These are phyloP conservation scores for Phytopythium kandeliae DNA, from an alignment of 352 stramenopile species.

Conservation along the genomic window DNA sequence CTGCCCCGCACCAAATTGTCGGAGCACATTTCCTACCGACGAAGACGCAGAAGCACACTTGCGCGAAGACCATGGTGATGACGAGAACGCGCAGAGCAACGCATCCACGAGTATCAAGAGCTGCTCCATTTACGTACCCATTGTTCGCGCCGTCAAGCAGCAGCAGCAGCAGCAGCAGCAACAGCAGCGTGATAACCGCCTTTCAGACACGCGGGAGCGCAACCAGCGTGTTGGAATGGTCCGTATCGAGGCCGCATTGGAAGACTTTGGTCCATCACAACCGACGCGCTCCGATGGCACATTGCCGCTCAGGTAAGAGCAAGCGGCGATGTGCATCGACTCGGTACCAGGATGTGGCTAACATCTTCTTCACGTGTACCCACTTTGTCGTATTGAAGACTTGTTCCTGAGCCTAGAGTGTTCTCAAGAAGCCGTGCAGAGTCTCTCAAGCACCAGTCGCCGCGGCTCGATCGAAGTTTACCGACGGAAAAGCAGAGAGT, in stretches of 20 bases:
- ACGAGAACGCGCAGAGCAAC: neutral
- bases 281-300: neutral
- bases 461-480: too few relatives aligned
- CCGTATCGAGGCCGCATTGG: conserved; percentile 3
- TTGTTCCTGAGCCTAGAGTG: neutral
- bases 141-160: conserved; percentile 15
- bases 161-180: too few relatives aligned
- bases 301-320: neutral
- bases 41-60: conserved; percentile 29
- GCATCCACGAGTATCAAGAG: conserved; percentile 24
- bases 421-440: neutral
- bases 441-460: neutral
- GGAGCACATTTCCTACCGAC: conserved; percentile 23
- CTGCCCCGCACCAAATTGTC: conserved; percentile 32
- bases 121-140: conserved; percentile 56
- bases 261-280: conserved; percentile 9
- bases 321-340: too few relatives aligned
- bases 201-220: neutral
- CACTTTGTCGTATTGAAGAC: too few relatives aligned
- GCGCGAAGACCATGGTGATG: conserved; percentile 20
- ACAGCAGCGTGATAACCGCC: neutral
- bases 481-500: too few relatives aligned
- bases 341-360: too few relatives aligned
- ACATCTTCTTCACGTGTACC: too few relatives aligned
- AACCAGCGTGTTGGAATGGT: conserved; percentile 8